A percentile compares a stretch with the other conserved stretches of the same genome.
Conservation (phyloP, 2,329 filamentous ascomycete species). For the Cyclaneusma minus region DNA sequence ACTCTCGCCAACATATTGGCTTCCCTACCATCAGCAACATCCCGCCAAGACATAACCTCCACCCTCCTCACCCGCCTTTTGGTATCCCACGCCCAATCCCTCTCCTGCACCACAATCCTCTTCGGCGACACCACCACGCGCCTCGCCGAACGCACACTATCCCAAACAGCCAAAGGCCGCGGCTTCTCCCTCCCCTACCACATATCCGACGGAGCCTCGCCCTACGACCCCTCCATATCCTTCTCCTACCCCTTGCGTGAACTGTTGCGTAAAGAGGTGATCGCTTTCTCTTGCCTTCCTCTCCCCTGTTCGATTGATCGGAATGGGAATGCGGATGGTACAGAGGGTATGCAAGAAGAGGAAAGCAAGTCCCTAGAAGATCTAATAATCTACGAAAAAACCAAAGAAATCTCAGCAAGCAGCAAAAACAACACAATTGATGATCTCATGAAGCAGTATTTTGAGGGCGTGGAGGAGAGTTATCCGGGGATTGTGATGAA, state of each 20-base stretch:
- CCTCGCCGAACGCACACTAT: conserved; percentile 71
- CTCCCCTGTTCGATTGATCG: no score
- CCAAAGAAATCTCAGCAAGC: conserved; percentile 10
- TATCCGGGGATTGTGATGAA: conserved; percentile 91
- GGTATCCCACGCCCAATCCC: conserved; percentile 42
- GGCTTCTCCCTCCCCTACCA: conserved; percentile 74
- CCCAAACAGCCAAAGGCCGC: conserved; percentile 81
- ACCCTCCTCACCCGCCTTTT: conserved; percentile 61
- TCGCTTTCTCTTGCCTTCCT: conserved; percentile 44
- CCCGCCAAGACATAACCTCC: conserved; percentile 55
- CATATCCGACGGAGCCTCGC: conserved; percentile 50
- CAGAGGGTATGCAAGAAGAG: conserved; percentile 28
- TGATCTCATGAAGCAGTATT: conserved; percentile 78
- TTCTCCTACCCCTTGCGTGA: conserved; percentile 75
- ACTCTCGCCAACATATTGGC: conserved; percentile 39
- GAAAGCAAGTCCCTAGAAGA: conserved; percentile 19
- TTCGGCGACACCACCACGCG: conserved; percentile 79
- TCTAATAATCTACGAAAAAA: conserved; percentile 16
- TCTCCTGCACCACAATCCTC: conserved; percentile 53
- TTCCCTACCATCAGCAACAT: conserved; percentile 56
- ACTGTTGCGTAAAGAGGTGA: conserved; percentile 66
- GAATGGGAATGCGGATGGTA: conserved; percentile 14
- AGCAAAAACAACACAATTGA: conserved; percentile 72
- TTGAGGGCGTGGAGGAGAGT: conserved; percentile 67
- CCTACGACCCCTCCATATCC: conserved; percentile 16